Percentiles rank a stretch among this genome's conserved stretches.
Evolutionary conservation across 2,329 filamentous ascomycete species (phyloP).

Genomic region (Colletotrichum orbiculare): DNA sequence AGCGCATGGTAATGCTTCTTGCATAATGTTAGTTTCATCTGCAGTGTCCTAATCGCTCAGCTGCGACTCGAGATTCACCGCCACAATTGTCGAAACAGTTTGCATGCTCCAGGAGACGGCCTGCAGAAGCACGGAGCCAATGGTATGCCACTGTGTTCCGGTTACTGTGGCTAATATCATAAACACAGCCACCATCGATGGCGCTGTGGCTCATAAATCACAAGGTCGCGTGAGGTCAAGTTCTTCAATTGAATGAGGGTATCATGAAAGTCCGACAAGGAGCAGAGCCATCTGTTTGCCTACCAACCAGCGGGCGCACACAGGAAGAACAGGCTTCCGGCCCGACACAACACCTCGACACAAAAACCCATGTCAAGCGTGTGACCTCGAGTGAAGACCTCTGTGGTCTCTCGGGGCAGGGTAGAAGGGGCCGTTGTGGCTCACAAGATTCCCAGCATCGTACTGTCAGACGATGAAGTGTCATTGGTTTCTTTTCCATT

Average conservation of each 20-base stretch:
- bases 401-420: slow-evolving; percentile 2
- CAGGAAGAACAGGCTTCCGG: slow-evolving; percentile 13
- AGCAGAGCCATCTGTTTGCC: slow-evolving; percentile 28
- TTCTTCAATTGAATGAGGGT: slow-evolving; percentile 34
- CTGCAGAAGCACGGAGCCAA: too few relatives aligned
- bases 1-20: too few relatives aligned
- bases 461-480: slow-evolving; percentile 30
- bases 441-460: slow-evolving; percentile 21
- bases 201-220: background rate
- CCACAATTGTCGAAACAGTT: too few relatives aligned
- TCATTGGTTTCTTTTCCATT: slow-evolving; percentile 39
- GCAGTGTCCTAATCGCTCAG: too few relatives aligned
- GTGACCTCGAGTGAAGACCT: slow-evolving; percentile 9
- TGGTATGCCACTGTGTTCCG: too few relatives aligned
- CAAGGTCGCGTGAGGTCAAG: slow-evolving; percentile 3
- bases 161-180: too few relatives aligned
- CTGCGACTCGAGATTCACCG: too few relatives aligned
- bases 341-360: slow-evolving; percentile 31
- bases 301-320: slow-evolving; percentile 22
- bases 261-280: slow-evolving; percentile 29
- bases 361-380: slow-evolving; percentile 14
- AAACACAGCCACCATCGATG: too few relatives aligned
- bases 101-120: too few relatives aligned
- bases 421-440: slow-evolving; percentile 16
- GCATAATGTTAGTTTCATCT: too few relatives aligned